Evolutionary conservation across 2,329 filamentous ascomycete genomes (phyloP).

Genomic region (Fusarium aywerte): DNA sequence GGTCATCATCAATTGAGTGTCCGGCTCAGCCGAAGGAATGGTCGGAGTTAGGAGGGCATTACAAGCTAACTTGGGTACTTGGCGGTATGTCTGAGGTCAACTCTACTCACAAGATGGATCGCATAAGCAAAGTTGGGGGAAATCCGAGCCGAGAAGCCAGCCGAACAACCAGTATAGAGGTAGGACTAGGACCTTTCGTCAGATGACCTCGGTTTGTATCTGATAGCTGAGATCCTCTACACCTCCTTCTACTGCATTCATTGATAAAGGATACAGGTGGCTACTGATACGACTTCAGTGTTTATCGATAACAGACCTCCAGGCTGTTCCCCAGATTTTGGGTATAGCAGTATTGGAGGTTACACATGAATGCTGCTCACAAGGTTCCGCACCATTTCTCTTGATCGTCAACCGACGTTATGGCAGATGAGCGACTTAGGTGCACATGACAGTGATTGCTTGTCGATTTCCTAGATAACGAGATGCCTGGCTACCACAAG

Average conservation of each 20-base stretch:
- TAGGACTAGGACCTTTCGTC: slow-evolving; percentile 10
- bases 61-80: not conserved
- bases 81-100: no score
- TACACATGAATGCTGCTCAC: slow-evolving; percentile 12
- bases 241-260: not conserved
- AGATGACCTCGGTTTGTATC: slow-evolving; percentile 1
- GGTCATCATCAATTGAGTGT: not conserved
- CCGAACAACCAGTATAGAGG: slow-evolving; percentile 21
- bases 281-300: slow-evolving; percentile 10
- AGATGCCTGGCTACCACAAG: slow-evolving; percentile 6
- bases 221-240: not conserved
- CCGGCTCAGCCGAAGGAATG: slow-evolving; percentile 23
- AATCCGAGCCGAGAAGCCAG: slow-evolving; percentile 28
- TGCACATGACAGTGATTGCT: slow-evolving; percentile 39
- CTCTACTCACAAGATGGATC: slow-evolving; percentile 26
- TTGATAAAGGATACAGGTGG: not conserved
- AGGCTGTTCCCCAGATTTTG: slow-evolving; percentile 18
- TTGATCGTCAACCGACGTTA: slow-evolving; percentile 28
- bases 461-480: slow-evolving; percentile 20
- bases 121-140: slow-evolving; percentile 37
- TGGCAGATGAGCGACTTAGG: slow-evolving; percentile 35
- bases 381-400: slow-evolving; percentile 31
- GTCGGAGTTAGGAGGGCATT: slow-evolving; percentile 11
- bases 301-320: slow-evolving; percentile 7
- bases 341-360: slow-evolving; percentile 1